Evolutionary conservation across 2,329 filamentous ascomycete genomes (phyloP).

Genomic region (Fusarium setosum): DNA sequence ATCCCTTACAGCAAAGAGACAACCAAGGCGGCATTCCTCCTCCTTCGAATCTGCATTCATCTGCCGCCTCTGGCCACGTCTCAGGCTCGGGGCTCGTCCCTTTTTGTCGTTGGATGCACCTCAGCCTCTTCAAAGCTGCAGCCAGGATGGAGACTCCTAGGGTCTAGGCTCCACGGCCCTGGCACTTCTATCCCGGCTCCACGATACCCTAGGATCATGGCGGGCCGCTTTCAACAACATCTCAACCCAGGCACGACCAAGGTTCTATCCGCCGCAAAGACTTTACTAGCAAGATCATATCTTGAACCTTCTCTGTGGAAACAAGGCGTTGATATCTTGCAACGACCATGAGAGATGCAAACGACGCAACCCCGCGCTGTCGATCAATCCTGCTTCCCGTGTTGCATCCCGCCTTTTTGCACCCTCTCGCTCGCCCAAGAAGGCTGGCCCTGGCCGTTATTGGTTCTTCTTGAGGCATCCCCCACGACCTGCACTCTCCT

Average conservation of each 20-base stretch:
- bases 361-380: background rate
- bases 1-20: background rate
- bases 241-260: background rate
- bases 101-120: slow-evolving; percentile 1
- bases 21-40: background rate
- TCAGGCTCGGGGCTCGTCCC: background rate
- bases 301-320: background rate
- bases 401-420: slow-evolving; percentile 2
- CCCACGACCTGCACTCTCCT: background rate
- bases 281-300: slow-evolving; percentile 1
- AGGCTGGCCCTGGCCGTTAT: background rate
- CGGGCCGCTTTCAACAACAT: slow-evolving; percentile 5
- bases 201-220: slow-evolving; percentile 9
- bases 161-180: slow-evolving; percentile 20
- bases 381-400: slow-evolving; percentile 6
- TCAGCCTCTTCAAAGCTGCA: slow-evolving; percentile 25
- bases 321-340: background rate
- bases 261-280: background rate
- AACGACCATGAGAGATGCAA: background rate
- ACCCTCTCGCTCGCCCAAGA: background rate
- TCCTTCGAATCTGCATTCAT: background rate
- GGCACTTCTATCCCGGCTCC: slow-evolving; percentile 23
- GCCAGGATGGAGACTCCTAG: slow-evolving; percentile 23
- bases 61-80: background rate
- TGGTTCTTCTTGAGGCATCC: slow-evolving; percentile 2